Conservation (phyloP, 805 yeast genomes). For the Teunomyces funiuensis region DNA sequence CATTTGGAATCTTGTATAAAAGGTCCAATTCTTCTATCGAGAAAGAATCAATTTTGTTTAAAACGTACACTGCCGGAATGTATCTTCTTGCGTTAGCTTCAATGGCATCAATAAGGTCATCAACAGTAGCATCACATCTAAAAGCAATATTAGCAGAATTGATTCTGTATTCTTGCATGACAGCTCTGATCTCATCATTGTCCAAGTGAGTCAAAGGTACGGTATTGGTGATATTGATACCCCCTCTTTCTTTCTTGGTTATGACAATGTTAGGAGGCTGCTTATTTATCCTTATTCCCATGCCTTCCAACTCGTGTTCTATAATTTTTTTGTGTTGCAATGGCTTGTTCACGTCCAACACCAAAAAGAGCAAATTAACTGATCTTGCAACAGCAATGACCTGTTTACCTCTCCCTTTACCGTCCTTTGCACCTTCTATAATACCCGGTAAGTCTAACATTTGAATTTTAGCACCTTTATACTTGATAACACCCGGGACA, state of each 20-base stretch:
- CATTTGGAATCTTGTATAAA: conserved; percentile 89
- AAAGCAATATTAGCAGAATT: conserved; percentile 95
- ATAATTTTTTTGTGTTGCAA: conserved; percentile 90
- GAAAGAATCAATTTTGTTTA: conserved; percentile 94
- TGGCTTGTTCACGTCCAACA: conserved; percentile 94
- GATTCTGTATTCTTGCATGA: conserved; percentile 91
- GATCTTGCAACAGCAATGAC: conserved; percentile 99
- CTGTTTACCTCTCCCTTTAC: conserved; percentile 91
- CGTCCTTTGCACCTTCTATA: conserved; percentile 88
- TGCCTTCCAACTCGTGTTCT: conserved; percentile 94
- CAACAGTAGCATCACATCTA: conserved; percentile 97
- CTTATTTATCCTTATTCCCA: conserved; percentile 92
- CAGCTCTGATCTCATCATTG: conserved; percentile 92
- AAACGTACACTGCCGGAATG: conserved; percentile 91
- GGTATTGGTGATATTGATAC: conserved; percentile 89
- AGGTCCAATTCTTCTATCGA: conserved; percentile 91
- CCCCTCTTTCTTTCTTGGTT: conserved; percentile 94
- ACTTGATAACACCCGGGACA: conserved; percentile 94
- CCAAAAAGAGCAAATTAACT: conserved; percentile 89
- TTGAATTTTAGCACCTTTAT: conserved; percentile 96
- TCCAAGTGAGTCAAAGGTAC: conserved; percentile 90
- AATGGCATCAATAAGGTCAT: conserved; percentile 90
- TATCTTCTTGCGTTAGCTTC: conserved; percentile 90
- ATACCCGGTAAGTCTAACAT: conserved; percentile 92
- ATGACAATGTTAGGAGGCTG: conserved; percentile 90